These are phyloP conservation scores for Moniliophthora roreri DNA, from an alignment of 1,284 basidiomycete genomes.

Conservation along the genomic window DNA sequence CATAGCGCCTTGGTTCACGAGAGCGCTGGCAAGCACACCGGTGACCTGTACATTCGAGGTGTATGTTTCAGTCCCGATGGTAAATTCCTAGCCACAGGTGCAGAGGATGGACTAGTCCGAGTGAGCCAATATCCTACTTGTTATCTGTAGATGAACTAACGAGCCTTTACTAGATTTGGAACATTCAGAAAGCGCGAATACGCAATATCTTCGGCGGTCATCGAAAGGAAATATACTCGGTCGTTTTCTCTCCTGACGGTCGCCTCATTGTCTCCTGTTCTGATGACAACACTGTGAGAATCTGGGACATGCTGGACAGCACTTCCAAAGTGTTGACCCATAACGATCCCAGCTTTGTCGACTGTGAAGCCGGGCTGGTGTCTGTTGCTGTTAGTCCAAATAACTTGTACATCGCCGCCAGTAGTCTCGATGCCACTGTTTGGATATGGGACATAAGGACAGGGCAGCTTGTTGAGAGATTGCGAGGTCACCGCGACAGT, in stretches of 20 bases:
- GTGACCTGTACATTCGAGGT: constrained; percentile 82
- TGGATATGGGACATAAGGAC: constrained; percentile 85
- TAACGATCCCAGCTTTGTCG: constrained; percentile 51
- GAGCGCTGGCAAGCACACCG: constrained; percentile 56
- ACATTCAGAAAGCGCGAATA: constrained; percentile 74
- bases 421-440: constrained; percentile 81
- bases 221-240: constrained; percentile 88
- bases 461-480: constrained; percentile 70
- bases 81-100: constrained; percentile 78
- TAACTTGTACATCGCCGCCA: constrained; percentile 79
- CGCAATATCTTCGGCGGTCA: constrained; percentile 81
- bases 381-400: constrained; percentile 82
- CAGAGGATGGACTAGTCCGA: constrained; percentile 81
- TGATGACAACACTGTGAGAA: constrained; percentile 86
- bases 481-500: constrained; percentile 82
- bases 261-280: constrained; percentile 86
- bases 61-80: constrained; percentile 86
- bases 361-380: constrained; percentile 77
- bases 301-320: constrained; percentile 81
- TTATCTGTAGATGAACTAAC: constrained; percentile 5
- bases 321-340: constrained; percentile 60
- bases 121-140: constrained; percentile 40
- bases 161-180: constrained; percentile 68
- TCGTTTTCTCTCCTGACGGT: constrained; percentile 85
- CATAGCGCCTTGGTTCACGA: constrained; percentile 71